Evolutionary conservation across 176 grass and related monocot species (phyloP), one percentile per base, ranked within the genome.

Genomic region (Oryza glumipatula): DNA sequence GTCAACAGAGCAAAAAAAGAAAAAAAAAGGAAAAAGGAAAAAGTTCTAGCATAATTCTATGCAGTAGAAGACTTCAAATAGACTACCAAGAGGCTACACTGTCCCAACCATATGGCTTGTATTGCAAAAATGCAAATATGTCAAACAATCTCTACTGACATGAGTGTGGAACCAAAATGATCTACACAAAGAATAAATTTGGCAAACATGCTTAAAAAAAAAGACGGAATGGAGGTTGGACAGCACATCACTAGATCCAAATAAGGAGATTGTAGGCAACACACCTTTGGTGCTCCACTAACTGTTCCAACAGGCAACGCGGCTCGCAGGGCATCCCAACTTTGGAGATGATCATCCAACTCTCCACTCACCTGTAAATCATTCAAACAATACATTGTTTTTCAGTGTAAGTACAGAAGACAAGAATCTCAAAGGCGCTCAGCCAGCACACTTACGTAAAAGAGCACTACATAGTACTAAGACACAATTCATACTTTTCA

Each of bases 251-350:
- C 26, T 52, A 73, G 22, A 66, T 54, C 44, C n/a, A 74, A 72
- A 76, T 70, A 73, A 79, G 65, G 41, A 77, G 28, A 77, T 70
- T 58, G 14, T 35, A 73, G 70, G 24, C 19, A 66, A 70, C 16
- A 72, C 63, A 97, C 91, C 91, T 97, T 94, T 73, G 94, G 94
- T 39, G 94, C 94, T 80, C 94, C 94, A 60, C 94, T 97, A 21
- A 97, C 92, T 74, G 94, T 97, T 87, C 94, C 94, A 26, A 94
- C 92, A 56, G 94, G 94, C 86, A 97, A 84, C 6, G 94, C 94
- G 79, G 94, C 90, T 73, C 94, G 90, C 22, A 97, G 45, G 22
- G 92, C 94, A 90, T 97, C 94, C 94, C 94, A 94, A 46, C 94
- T 94, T 83, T 84, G 80, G 13, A 94, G 88, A 80, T 80, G 28